phyloP scores from a whole-genome alignment of 441 rosid genomes.

The Gossypium trilobum region DNA sequence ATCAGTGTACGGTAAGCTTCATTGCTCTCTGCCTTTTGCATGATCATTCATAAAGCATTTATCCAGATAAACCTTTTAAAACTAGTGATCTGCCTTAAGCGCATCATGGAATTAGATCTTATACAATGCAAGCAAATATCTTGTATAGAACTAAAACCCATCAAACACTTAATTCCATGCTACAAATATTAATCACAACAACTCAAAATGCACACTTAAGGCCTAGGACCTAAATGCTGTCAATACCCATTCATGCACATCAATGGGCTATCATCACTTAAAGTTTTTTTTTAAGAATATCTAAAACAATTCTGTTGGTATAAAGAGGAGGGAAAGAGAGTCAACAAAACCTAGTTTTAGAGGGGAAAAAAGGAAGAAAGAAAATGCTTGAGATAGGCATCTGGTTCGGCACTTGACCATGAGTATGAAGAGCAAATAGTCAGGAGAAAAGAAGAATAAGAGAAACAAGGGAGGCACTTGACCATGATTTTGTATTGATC shows the following conservation, averaged over 20 bases:
- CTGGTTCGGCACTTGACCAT: neutral
- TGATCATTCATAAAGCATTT: neutral
- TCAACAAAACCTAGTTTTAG: neutral
- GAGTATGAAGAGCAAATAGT: neutral
- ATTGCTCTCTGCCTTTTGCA: slow-evolving; percentile 8
- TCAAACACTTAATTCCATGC: neutral
- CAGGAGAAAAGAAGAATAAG: neutral
- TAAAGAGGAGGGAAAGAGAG: neutral
- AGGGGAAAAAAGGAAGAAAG: neutral
- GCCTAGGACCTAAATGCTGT: neutral
- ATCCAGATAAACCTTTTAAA: neutral
- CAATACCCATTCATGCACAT: neutral
- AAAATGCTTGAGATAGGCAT: slow-evolving; percentile 2
- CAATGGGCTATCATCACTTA: neutral
- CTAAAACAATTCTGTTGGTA: neutral
- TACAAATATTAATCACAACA: neutral
- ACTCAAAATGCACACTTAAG: neutral
- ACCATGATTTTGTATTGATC: neutral
- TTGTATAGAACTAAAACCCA: neutral
- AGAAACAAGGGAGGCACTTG: neutral
- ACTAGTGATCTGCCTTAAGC: neutral
- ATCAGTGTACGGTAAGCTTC: slow-evolving; percentile 82
- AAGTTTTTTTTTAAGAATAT: neutral
- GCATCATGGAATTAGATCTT: neutral
- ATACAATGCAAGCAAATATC: neutral